Conservation (phyloP, 306 rosid species). For the Hippophae gyantsensis region DNA sequence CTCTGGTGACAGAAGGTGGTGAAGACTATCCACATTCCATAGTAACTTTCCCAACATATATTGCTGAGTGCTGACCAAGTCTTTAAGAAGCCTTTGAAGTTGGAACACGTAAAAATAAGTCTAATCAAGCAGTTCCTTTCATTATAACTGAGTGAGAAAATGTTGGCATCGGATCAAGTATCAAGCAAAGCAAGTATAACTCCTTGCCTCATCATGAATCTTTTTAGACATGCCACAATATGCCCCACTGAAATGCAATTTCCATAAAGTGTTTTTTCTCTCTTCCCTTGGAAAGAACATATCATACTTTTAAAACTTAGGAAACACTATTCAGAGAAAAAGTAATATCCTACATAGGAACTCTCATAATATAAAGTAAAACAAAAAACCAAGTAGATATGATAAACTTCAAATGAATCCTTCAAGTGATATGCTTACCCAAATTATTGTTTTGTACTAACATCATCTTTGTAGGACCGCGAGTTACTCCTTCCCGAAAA, state of each 20-base stretch:
- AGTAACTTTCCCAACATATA: background rate
- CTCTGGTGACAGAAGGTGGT: background rate
- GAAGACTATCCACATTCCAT: background rate
- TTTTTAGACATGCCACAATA: background rate
- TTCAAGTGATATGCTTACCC: constrained; percentile 38
- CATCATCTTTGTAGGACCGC: constrained; percentile 45
- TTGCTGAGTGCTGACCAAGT: background rate
- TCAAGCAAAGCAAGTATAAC: background rate
- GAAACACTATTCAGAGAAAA: background rate
- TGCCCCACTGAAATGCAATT: background rate
- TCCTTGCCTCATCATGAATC: background rate
- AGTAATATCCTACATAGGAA: background rate
- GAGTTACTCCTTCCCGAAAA: constrained; percentile 60
- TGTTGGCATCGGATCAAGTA: background rate
- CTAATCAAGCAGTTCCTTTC: background rate
- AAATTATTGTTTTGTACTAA: constrained; percentile 34
- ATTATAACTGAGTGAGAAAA: background rate
- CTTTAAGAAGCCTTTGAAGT: background rate
- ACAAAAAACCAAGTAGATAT: background rate
- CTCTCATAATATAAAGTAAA: background rate
- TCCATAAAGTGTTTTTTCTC: background rate
- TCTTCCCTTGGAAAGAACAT: background rate
- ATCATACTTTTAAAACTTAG: background rate
- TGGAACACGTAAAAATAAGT: background rate
- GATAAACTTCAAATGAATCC: constrained; percentile 1